Evolutionary conservation across 2,329 filamentous ascomycete genomes (phyloP), one percentile per base, ranked within the genome.

Genomic region (Fusarium virguliforme): DNA sequence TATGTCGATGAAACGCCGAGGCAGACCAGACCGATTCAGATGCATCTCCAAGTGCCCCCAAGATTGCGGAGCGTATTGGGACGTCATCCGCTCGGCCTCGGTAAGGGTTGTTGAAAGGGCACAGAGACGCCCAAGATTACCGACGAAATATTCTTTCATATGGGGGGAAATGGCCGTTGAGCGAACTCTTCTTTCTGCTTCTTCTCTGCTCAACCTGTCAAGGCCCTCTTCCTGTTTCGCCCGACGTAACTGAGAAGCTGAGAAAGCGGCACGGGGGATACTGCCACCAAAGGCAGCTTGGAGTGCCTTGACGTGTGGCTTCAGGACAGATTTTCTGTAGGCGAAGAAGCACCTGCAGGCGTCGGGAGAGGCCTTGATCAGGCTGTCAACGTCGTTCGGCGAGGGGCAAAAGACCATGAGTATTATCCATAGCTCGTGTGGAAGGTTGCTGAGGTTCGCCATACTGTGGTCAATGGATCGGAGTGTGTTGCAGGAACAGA

Each of bases 381-480:
- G 40, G 6, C n/a, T 32, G 5, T 5, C 34, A 3, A 58, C 3
- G n/a, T 58, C 53, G 8, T 50, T 24, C 3, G 40, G 51, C 13
- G 18, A 34, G 13, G 32, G 40, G 22, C 40, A 40, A 34, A 12
- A 15, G 3, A 2, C n/a, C 40, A 57, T 57, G 26, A 57, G 15
- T 7, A 12, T 7, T 8, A 57, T 32, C 53, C 50, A 56, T 24
- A 57, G 22, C 13, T 57, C 60, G 3, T 51, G 22, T 26, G 60
- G 60, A 12, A 57, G 40, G 13, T 10, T 22, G 13, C 18, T 13
- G 12, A 48, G 28, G 15, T 6, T 32, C 6, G 22, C 7, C 24
- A 40, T 30, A 9, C 18, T 35, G 3, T 22, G 43, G 37, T 8
- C 18, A 1, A 13, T 48, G 13, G 6, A 24, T 15, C 10, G n/a